phyloP scores from a whole-genome alignment of 2,329 filamentous ascomycete genomes.

The Curvularia verruculosa region DNA sequence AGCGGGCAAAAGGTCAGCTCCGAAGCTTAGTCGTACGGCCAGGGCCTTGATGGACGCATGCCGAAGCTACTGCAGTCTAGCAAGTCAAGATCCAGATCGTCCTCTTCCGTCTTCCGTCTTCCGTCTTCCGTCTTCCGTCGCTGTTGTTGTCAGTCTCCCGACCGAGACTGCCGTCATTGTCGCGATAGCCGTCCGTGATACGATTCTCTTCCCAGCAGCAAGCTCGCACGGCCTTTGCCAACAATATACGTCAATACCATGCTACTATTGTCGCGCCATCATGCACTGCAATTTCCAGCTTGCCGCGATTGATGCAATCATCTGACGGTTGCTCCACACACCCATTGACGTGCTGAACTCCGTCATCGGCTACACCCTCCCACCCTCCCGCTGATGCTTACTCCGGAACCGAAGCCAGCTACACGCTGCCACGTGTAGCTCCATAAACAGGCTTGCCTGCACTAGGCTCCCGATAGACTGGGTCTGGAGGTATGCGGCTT shows the following conservation, averaged over 20 bases:
- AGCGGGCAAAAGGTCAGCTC: conserved; percentile 1
- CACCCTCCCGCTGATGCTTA: conserved; percentile 23
- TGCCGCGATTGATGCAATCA: conserved; percentile 14
- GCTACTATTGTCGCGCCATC: conserved; percentile 17
- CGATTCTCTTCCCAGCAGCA: conserved; percentile 10
- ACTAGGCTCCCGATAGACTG: conserved; percentile 15
- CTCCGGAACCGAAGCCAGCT: conserved; percentile 33
- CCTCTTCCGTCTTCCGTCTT: too few species aligned
- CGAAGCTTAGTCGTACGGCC: conserved; percentile 4
- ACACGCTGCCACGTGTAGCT: conserved; percentile 48
- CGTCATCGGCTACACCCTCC: conserved; percentile 30
- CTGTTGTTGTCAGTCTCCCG: not conserved
- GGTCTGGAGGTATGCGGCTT: conserved; percentile 32
- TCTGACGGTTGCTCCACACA: conserved; percentile 16
- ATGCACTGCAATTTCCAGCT: conserved; percentile 19
- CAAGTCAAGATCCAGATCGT: conserved; percentile 11
- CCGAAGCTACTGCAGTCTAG: conserved; percentile 11
- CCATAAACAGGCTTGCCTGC: conserved; percentile 21
- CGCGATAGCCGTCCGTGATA: conserved; percentile 14
- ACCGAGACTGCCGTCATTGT: conserved; percentile 11
- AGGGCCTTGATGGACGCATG: conserved; percentile 2
- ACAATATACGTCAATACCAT: not conserved
- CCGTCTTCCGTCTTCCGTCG: too few species aligned
- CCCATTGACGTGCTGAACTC: conserved; percentile 11
- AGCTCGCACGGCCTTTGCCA: conserved; percentile 2